Evolutionary conservation across 2,329 filamentous ascomycete genomes (phyloP), one percentile per base, ranked within the genome.

Genomic region (Anisogramma anomala): DNA sequence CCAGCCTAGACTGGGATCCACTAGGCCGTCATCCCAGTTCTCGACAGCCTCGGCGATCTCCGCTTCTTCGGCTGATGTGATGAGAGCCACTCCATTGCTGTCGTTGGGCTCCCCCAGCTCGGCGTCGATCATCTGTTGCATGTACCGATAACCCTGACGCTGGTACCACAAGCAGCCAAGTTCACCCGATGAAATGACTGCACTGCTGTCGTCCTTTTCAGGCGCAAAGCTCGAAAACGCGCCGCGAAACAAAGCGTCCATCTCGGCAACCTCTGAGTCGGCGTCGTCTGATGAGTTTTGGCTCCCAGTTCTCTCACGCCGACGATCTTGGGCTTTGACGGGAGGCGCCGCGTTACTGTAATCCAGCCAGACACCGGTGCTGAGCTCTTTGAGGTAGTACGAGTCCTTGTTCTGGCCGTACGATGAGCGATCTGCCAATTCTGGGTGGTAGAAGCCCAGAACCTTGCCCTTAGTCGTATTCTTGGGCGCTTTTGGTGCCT

Each of bases 171-270:
- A 62, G 52, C 75, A 74, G 39, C 77, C 76, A 45, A 83, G 74
- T 36, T 77, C 69, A 25, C 75, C 74, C 2, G 79, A 76, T 0
- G 84, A 75, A 3, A 86, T 67, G 43, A 87, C 67, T 5, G 84
- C 80, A 10, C 71, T 74, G 3, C 81, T 72, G 54, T 88, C 79
- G 57, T 89, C 84, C 51, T 75, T 79, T 38, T 73, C 77, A 0
- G 84, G 84, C 5, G 84, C 84, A 57, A 88, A 89, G 53, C 80
- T 83, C 0, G 82, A 86, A 57, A 87, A 89, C 1, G 79, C 83
- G 41, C 80, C 77, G 22, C 82, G 72, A 54, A 88, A 89, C 8
- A 88, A 63, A 0, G 79, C 71, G 50, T 88, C 83, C 60, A 86
- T 75, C 55, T 82, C 81, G 3, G 74, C 72, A 51, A 74, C 66